Evolutionary conservation across 2,329 filamentous ascomycete species (phyloP).

Genomic region (Ophiostoma tasmaniense): DNA sequence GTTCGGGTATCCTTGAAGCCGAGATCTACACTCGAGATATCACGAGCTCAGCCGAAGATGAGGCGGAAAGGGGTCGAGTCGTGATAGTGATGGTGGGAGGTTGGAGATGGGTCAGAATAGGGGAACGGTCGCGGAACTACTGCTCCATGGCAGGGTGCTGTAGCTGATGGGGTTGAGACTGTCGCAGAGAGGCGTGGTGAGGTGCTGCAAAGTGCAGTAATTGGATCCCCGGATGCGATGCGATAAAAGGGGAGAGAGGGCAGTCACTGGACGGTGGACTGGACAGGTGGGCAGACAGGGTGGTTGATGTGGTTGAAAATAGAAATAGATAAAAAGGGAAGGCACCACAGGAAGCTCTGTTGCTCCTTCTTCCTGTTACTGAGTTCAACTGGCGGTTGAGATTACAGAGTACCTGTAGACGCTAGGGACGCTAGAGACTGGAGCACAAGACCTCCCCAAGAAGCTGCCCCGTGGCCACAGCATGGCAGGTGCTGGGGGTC

Average conservation of each 20-base stretch:
- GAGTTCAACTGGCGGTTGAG: too few relatives aligned
- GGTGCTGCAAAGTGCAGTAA: not conserved
- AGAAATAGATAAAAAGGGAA: not conserved
- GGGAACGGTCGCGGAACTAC: not conserved
- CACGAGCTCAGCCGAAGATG: not conserved
- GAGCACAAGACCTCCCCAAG: constrained; percentile 1
- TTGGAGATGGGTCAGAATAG: not conserved
- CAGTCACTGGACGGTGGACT: not conserved
- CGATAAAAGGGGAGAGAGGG: not conserved
- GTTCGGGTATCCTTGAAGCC: not conserved
- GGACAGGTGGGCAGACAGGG: not conserved
- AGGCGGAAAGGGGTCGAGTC: not conserved
- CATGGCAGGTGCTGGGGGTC: not conserved
- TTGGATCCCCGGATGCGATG: not conserved
- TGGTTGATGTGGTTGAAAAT: constrained; percentile 5
- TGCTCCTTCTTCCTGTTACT: not conserved
- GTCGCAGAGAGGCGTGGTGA: not conserved
- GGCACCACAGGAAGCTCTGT: not conserved
- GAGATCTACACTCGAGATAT: not conserved
- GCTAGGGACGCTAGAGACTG: not conserved
- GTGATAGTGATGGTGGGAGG: not conserved
- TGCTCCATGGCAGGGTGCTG: not conserved
- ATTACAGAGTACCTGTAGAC: not conserved
- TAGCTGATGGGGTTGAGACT: not conserved
- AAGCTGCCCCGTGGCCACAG: constrained; percentile 6